phyloP scores from a whole-genome alignment of 768 basidiomycete genomes.

The Imleria badia region DNA sequence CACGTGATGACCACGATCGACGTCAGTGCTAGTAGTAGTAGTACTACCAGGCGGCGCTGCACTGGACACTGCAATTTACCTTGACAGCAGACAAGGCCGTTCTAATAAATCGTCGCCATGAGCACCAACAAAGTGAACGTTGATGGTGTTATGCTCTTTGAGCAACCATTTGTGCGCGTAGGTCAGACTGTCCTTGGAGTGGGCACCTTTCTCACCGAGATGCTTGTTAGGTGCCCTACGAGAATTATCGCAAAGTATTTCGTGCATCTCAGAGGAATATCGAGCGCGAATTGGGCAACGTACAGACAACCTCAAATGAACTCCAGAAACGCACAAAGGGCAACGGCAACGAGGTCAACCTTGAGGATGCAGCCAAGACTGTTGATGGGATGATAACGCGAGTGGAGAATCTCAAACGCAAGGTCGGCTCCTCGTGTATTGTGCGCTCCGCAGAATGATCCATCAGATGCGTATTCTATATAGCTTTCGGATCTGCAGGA shows the following conservation, averaged over 20 bases:
- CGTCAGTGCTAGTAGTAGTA: conserved; percentile 9
- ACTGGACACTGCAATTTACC: not conserved
- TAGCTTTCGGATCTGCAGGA: conserved; percentile 53
- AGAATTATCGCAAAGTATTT: conserved; percentile 87
- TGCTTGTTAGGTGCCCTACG: conserved; percentile 72
- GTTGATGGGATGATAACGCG: conserved; percentile 77
- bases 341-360: conserved; percentile 38
- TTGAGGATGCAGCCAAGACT: conserved; percentile 55
- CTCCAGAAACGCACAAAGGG: conserved; percentile 47
- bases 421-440: conserved; percentile 50
- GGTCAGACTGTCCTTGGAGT: conserved; percentile 17
- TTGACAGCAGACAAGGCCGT: conserved; percentile 9
- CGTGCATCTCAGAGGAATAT: conserved; percentile 77
- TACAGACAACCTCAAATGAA: conserved; percentile 59
- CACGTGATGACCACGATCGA: conserved; percentile 28
- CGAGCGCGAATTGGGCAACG: conserved; percentile 70
- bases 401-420: conserved; percentile 81
- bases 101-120: conserved; percentile 19
- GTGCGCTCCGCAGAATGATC: conserved; percentile 8
- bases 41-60: not conserved
- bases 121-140: conserved; percentile 54
- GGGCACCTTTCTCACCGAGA: conserved; percentile 10
- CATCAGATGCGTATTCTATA: conserved; percentile 14
- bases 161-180: conserved; percentile 81
- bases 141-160: conserved; percentile 77